These are phyloP conservation scores for Eimeria tenella DNA, from an alignment of 169 alveolate genomes.

Conservation along the genomic window DNA sequence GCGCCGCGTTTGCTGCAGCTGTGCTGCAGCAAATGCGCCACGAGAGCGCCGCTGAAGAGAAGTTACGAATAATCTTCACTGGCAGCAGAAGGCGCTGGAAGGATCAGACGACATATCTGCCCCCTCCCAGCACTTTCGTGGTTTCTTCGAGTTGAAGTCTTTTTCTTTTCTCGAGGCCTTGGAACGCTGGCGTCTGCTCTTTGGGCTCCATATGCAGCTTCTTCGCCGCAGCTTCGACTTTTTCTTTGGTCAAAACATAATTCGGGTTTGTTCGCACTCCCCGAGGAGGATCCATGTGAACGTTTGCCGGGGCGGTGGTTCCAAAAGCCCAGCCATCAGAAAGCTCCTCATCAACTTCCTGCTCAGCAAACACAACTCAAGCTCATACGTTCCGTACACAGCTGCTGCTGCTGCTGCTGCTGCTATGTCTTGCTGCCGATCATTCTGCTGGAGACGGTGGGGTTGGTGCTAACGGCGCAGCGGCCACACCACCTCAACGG, in stretches of 20 bases:
- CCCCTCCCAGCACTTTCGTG: background rate
- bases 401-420: background rate
- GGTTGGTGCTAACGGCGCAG: background rate
- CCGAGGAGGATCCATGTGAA: conserved; percentile 34
- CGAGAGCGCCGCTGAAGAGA: no score
- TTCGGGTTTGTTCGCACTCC: conserved; percentile 40
- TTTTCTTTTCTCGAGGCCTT: background rate
- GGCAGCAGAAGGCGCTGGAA: no score
- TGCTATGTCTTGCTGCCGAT: background rate
- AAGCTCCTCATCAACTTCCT: conserved; percentile 23
- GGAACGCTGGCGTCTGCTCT: background rate
- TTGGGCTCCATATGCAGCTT: conserved; percentile 31
- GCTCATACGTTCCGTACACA: background rate
- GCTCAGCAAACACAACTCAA: background rate
- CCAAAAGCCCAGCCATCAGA: background rate
- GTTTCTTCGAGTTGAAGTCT: background rate
- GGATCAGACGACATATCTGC: conserved; percentile 14
- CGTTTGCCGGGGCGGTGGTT: background rate
- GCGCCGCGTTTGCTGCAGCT: no score
- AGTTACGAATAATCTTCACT: no score
- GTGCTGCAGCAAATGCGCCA: no score
- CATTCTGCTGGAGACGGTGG: background rate
- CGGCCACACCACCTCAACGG: background rate
- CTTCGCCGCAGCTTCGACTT: conserved; percentile 10
- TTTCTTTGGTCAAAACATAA: background rate